phyloP scores from a whole-genome alignment of 495 filamentous ascomycete genomes.

The Aspergillus biplanus region DNA sequence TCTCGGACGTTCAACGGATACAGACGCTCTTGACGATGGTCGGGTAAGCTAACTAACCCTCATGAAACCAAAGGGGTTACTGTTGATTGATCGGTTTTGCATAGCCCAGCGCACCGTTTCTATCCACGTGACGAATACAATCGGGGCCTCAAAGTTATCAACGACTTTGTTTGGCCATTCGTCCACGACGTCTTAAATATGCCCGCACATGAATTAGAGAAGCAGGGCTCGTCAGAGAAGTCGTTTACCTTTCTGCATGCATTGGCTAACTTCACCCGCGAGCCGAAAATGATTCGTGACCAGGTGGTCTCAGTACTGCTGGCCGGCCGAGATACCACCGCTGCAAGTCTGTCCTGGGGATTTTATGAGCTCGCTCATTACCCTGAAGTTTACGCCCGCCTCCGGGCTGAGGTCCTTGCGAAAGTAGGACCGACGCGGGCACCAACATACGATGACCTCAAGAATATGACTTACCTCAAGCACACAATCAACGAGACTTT shows the following conservation, averaged over 20 bases:
- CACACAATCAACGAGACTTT: slow-evolving; percentile 16
- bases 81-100: no score
- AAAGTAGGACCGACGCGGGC: slow-evolving; percentile 8
- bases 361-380: slow-evolving; percentile 16
- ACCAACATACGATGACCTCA: slow-evolving; percentile 14
- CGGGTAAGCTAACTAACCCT: neutral
- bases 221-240: neutral
- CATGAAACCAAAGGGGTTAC: neutral
- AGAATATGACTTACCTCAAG: slow-evolving; percentile 12
- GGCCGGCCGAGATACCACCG: slow-evolving; percentile 15
- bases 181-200: slow-evolving; percentile 7
- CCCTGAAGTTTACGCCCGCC: slow-evolving; percentile 2
- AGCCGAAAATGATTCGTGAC: slow-evolving; percentile 12
- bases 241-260: slow-evolving; percentile 15
- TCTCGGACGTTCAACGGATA: slow-evolving; percentile 55
- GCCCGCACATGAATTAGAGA: slow-evolving; percentile 2
- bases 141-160: slow-evolving; percentile 11
- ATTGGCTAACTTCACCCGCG: slow-evolving; percentile 13
- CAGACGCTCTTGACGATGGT: slow-evolving; percentile 34
- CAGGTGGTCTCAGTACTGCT: slow-evolving; percentile 10
- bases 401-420: slow-evolving; percentile 7
- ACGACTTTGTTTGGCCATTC: slow-evolving; percentile 16
- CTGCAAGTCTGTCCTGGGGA: slow-evolving; percentile 12
- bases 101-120: slow-evolving; percentile 10
- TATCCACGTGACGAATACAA: slow-evolving; percentile 10